phyloP scores from a whole-genome alignment of 2,329 filamentous ascomycete genomes.

The Tolypocladium capitatum region DNA sequence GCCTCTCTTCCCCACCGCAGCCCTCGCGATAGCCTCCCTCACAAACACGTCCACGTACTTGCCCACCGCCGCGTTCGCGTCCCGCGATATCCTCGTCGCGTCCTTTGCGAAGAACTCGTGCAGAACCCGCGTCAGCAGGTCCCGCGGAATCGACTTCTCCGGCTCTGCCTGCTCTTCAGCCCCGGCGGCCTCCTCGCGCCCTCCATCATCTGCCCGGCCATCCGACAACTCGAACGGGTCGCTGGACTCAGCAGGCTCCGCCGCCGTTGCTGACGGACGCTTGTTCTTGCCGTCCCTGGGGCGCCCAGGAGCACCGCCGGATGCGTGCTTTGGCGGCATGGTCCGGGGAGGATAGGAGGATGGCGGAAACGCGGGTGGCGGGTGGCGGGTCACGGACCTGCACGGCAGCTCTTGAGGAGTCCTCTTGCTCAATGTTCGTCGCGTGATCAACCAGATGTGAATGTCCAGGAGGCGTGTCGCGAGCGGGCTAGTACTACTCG shows the following conservation, averaged over 20 bases:
- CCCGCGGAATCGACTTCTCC: conserved; percentile 48
- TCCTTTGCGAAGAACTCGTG: conserved; percentile 67
- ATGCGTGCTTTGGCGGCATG: conserved; percentile 31
- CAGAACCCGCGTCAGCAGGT: conserved; percentile 62
- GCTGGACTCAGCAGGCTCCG: conserved; percentile 15
- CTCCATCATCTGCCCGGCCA: conserved; percentile 12
- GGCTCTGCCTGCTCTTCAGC: conserved; percentile 22
- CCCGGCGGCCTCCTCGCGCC: conserved; percentile 4
- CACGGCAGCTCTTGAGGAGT: background rate
- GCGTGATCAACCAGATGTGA: background rate
- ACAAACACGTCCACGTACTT: conserved; percentile 90
- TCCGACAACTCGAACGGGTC: conserved; percentile 24
- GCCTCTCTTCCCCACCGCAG: conserved; percentile 54
- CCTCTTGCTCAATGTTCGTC: background rate
- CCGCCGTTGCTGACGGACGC: conserved; percentile 9
- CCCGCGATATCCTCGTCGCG: conserved; percentile 59
- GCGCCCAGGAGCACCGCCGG: conserved; percentile 22
- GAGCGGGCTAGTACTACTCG: background rate
- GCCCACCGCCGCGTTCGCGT: conserved; percentile 62
- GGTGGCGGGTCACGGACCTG: too few relatives aligned
- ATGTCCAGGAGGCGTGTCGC: background rate
- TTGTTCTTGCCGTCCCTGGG: conserved; percentile 15
- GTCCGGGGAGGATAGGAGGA: background rate
- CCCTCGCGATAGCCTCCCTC: conserved; percentile 71
- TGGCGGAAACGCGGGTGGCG: background rate